Percentiles rank a stretch among this genome's conserved stretches.
Conservation (phyloP, 164 flowering plant genomes). For the Vitis vinifera region DNA sequence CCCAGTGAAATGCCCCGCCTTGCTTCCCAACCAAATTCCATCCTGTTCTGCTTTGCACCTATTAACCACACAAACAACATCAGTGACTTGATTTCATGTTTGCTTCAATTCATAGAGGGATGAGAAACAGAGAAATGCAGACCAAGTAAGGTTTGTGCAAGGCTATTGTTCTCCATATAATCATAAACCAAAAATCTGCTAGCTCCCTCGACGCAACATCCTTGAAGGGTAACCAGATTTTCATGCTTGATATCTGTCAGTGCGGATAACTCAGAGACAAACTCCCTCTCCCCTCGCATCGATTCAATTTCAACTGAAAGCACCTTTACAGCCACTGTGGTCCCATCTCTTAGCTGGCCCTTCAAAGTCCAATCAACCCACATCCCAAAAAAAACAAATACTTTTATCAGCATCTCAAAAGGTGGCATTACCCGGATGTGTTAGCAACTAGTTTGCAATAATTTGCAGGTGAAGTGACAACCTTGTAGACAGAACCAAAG, state of each 20-base stretch:
- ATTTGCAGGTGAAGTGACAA: constrained; percentile 3
- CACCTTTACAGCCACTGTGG: constrained; percentile 49
- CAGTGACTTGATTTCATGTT: too few relatives aligned
- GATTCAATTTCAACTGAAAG: constrained; percentile 53
- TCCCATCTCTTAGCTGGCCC: constrained; percentile 51
- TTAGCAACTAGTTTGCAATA: neutral
- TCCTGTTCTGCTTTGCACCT: constrained; percentile 47
- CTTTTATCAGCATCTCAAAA: neutral
- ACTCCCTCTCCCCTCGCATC: constrained; percentile 58
- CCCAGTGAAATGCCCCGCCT: constrained; percentile 45
- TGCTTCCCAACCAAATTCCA: constrained; percentile 42
- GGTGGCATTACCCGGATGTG: neutral
- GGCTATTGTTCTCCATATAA: constrained; percentile 61
- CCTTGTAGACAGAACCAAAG: constrained; percentile 61
- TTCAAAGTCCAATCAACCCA: constrained; percentile 18
- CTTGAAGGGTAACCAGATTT: constrained; percentile 48
- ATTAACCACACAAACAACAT: neutral
- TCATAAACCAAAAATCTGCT: constrained; percentile 52
- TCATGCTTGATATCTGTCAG: constrained; percentile 46
- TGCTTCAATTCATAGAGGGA: too few relatives aligned
- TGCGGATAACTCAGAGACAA: constrained; percentile 51
- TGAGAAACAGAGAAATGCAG: neutral
- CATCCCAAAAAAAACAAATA: neutral
- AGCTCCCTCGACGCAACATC: constrained; percentile 52
- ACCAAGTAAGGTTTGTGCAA: constrained; percentile 47